Evolutionary conservation across 805 yeast species (phyloP), one percentile per base, ranked within the genome.

Genomic region (Candida stauntonica): DNA sequence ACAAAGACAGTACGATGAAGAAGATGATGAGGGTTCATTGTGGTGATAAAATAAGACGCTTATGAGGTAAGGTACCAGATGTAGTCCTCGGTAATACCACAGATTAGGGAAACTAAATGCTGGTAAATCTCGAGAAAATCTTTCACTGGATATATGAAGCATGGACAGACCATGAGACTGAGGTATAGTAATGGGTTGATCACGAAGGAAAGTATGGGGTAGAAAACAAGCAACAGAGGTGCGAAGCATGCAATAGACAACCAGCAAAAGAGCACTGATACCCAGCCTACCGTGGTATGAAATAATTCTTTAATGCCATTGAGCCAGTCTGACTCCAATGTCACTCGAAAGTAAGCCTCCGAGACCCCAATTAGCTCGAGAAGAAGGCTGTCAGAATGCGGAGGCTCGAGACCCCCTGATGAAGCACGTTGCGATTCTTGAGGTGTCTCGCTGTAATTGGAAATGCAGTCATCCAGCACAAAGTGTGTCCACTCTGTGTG

Each of bases 21-120:
- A 57, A 39, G 62, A 58, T 18, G 63, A 58, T 13, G 60, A 54
- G 26, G 50, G 44, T 32, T 42, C 57, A 16, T 31, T 56, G n/a
- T 58, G 61, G 61, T 57, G 41, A 51, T 6, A 30, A 28, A 19
- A n/a, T 29, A 8, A 35, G 17, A 26, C 30, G 32, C 26, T 19
- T 17, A 27, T 29, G 26, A 23, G 21, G 5, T 32, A 16, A 17
- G 28, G 26, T n/a, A 28, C 26, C 12, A 9, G n/a, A 5, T 6
- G 18, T 13, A n/a, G 14, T 35, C 33, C 5, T 7, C 9, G 3
- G 31, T n/a, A 3, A 30, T 3, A 2, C 18, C 39, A 29, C 30
- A 24, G 3, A 35, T 6, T 6, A 35, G 29, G 7, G 16, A 5
- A 5, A 24, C 8, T n/a, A 35, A 8, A 17, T 8, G 5, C 11